phyloP scores from a whole-genome alignment of 1,284 basidiomycete genomes.

The Papiliotrema fonsecae region DNA sequence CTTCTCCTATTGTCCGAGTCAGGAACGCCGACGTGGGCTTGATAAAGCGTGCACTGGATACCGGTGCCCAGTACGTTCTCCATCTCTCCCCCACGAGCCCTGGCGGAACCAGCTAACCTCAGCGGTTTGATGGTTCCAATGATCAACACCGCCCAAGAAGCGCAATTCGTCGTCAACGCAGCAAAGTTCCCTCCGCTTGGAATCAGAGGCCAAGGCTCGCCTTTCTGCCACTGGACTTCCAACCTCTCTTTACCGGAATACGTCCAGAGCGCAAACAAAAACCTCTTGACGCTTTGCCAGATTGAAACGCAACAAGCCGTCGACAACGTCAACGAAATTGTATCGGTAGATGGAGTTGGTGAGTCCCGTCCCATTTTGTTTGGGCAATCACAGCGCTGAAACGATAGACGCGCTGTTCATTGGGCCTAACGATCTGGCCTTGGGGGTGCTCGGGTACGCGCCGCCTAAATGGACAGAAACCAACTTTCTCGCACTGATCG shows the following conservation, averaged over 20 bases:
- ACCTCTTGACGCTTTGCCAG: conserved; percentile 26
- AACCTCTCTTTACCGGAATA: conserved; percentile 28
- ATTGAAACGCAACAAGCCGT: conserved; percentile 32
- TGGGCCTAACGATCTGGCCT: conserved; percentile 39
- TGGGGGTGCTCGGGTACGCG: conserved; percentile 30
- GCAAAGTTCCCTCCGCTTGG: conserved; percentile 36
- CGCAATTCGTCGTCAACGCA: conserved; percentile 19
- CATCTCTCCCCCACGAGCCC: background rate
- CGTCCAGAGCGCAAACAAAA: conserved; percentile 28
- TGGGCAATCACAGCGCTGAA: background rate
- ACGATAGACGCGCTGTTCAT: conserved; percentile 31
- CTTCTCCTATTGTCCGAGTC: conserved; percentile 29
- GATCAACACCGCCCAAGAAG: conserved; percentile 32
- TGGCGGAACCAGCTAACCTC: background rate
- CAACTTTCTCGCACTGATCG: conserved; percentile 26
- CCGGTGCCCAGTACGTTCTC: conserved; percentile 34
- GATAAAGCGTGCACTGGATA: conserved; percentile 34
- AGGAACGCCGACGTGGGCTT: conserved; percentile 20
- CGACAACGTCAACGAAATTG: conserved; percentile 34
- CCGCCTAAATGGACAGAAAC: conserved; percentile 33
- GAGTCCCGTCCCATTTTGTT: conserved; percentile 3
- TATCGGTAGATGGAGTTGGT: conserved; percentile 30
- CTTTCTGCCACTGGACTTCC: conserved; percentile 27
- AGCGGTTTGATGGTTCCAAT: conserved; percentile 35
- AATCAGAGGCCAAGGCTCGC: conserved; percentile 34